Evolutionary conservation across 129 eudicot genomes (phyloP), one percentile per base, ranked within the genome.

Genomic region (Centaurea solstitialis): DNA sequence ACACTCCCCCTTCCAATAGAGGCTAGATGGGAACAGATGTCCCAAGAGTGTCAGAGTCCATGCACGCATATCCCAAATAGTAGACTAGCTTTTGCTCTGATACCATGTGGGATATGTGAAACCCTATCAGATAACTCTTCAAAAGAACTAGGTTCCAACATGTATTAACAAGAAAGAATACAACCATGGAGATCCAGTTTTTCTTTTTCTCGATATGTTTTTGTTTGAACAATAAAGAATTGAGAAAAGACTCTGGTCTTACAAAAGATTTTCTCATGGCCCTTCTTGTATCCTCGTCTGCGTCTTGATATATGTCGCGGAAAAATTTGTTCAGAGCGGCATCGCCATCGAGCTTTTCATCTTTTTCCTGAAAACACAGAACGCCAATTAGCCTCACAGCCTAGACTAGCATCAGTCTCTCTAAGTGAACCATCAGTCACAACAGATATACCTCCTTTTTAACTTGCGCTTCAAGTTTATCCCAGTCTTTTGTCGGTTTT

Each of bases 251-350:
- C 10, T 26, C 10, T 26, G 65, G 78, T 50, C 99, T 91, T 91
- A 95, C 99, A 82, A 91, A 95, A 33, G 99, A 95, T 93, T 95
- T 95, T 76, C 87, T 86, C 99, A 95, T 95, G 82, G 99, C 99
- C 79, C 91, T 82, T 87, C 91, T 91, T 3, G 97, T 87, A 83
- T 95, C 99, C 78, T 95, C 99, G 4, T 95, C 98, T 30, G 98
- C 97, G 85, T 91, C 97, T 75, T 17, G 18, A 80, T 95, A 95
- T 15, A 95, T 95, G 65, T 93, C 92, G 13, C 91, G 85, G 86
- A 95, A 95, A 57, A 95, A 95, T 74, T 95, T 95, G 95, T 95
- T 95, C 77, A 95, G 64, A 21, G 99, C 99, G 9, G 98, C 99
- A 91, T 95, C 99, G 2, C 99, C 99, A 79, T 95, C 99, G 1